Conservation (phyloP, 78 protist species). For the Polysphondylium violaceum region DNA sequence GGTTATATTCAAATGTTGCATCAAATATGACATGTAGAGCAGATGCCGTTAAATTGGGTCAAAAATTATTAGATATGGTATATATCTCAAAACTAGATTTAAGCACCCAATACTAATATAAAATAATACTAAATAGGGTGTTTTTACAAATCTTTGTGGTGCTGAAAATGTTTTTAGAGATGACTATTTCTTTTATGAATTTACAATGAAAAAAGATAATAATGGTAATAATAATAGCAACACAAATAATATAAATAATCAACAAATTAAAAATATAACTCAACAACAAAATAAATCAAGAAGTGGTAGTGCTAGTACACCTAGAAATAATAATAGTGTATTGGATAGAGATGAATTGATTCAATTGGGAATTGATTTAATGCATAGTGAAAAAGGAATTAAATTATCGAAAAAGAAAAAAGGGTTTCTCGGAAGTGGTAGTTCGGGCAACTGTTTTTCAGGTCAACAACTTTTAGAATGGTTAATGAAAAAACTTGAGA, state of each 20-base stretch:
- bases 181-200: constrained; percentile 68
- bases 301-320: background rate
- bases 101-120: no score
- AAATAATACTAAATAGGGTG: constrained; percentile 6
- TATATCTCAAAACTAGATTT: background rate
- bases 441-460: constrained; percentile 40
- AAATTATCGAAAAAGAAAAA: constrained; percentile 57
- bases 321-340: background rate
- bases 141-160: constrained; percentile 5
- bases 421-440: constrained; percentile 7
- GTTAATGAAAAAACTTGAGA: constrained; percentile 36
- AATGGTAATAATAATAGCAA: background rate
- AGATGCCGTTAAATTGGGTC: constrained; percentile 59
- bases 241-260: background rate
- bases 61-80: constrained; percentile 55
- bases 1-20: constrained; percentile 37
- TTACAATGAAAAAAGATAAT: background rate
- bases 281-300: background rate
- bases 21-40: constrained; percentile 34
- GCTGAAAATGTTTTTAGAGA: constrained; percentile 31
- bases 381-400: constrained; percentile 64
- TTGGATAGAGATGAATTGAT: constrained; percentile 22
- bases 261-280: background rate
- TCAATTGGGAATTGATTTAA: constrained; percentile 52
- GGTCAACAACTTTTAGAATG: constrained; percentile 70